A percentile compares a stretch with the other conserved stretches of the same genome.
phyloP scores from a whole-genome alignment of 2,329 filamentous ascomycete species.

The Mollisia scopiformis region DNA sequence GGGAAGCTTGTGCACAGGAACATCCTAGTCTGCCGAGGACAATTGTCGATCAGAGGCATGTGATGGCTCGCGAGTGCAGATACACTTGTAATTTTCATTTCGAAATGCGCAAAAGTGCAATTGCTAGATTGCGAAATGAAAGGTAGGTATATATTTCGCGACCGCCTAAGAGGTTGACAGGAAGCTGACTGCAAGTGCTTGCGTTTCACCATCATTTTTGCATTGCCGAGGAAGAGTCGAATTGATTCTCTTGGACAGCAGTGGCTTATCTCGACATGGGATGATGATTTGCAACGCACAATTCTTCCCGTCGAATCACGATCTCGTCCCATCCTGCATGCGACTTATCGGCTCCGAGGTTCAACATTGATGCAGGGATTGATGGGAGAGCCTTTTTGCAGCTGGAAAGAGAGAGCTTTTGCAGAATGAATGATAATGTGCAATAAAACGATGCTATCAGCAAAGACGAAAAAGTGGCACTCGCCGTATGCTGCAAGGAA shows the following conservation, averaged over 20 bases:
- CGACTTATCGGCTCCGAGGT: not conserved
- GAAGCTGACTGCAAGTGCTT: not conserved
- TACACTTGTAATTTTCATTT: not conserved
- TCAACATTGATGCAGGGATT: no score
- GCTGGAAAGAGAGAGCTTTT: not conserved
- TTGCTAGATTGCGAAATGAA: no score
- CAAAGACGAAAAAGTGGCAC: not conserved
- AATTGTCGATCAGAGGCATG: not conserved
- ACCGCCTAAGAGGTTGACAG: no score
- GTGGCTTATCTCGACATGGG: not conserved
- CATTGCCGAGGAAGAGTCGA: not conserved
- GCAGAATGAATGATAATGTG: not conserved
- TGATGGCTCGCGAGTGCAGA: not conserved
- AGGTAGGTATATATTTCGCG: not conserved
- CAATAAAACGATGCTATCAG: not conserved
- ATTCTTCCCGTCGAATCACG: not conserved
- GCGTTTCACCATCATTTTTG: not conserved
- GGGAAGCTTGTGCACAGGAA: not conserved
- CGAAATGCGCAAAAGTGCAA: no score
- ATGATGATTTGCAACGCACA: not conserved
- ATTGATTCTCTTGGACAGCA: not conserved
- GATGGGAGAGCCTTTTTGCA: no score
- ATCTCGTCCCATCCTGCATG: not conserved
- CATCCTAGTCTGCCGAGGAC: constrained; percentile 1
- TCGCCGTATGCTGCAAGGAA: not conserved